Base-by-base conservation (phyloP, 1,284 basidiomycete species). In the Trametes versicolor region DNA sequence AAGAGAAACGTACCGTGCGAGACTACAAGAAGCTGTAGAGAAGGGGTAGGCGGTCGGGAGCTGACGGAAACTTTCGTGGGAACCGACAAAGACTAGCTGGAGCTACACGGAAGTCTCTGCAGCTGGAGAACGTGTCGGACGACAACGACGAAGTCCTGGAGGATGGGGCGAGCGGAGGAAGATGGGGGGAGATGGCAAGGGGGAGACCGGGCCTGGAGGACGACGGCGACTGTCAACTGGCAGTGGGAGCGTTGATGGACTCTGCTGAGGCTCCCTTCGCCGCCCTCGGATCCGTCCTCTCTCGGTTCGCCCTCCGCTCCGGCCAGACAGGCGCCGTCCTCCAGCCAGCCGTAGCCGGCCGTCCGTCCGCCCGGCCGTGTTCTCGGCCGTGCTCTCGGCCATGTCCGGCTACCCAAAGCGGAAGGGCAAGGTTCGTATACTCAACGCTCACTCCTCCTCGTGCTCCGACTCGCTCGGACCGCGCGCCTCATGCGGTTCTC, bases 171-270 rank as follows among this genome's bases (percentile, higher is more conserved):
- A 47, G 64, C 23, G 56, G 50, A 57, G 56, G 66, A 65, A 62
- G 58, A 60, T 60, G 61, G 55, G 60, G 65, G 64, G 58, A 68
- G 69, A 68, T 60, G 69, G 68, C 54, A 52, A 62, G 54, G 52
- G 59, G 64, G 65, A 48, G 64, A 62, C 62, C 58, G 67, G 62
- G 64, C 65, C 56, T 64, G 55, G 65, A 61, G 60, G 69, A 65
- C 67, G 71, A 72, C 70, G 69, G 70, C 64, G 70, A 72, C 69
- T 59, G 69, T 68, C 71, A 67, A 63, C 67, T 66, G 66, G 63
- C 54, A 62, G 51, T 64, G 64, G 60, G 64, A 66, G 56, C 60
- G 62, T 63, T 72, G 70, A 72, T 73, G 70, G 52, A 52, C 62
- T 50, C 56, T 25, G 54, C 65, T 60, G 59, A 36, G 58, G 54